Percentiles rank a stretch among this genome's conserved stretches.
phyloP scores from a whole-genome alignment of 148 eudicot genomes.

The Persicaria maculosa region DNA sequence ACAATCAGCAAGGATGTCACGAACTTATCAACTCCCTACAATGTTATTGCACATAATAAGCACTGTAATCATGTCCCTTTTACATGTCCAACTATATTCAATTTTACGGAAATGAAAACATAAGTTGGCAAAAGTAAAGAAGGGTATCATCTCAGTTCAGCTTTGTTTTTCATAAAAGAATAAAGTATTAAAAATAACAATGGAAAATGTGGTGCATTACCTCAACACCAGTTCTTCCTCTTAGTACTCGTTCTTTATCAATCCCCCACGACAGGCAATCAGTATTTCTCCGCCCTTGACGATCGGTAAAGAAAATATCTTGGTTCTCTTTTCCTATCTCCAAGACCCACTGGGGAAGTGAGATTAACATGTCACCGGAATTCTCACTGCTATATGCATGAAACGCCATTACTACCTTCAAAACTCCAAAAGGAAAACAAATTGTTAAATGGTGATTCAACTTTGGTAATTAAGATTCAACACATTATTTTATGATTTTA shows the following conservation, averaged over 20 bases:
- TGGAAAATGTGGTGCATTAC: constrained; percentile 18
- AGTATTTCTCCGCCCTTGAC: constrained; percentile 65
- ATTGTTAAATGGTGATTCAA: neutral
- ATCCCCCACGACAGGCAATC: constrained; percentile 64
- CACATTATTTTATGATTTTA: neutral
- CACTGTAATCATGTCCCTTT: neutral
- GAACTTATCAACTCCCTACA: neutral
- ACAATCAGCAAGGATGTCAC: neutral
- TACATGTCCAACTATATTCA: neutral
- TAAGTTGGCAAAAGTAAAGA: neutral
- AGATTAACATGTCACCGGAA: constrained; percentile 34
- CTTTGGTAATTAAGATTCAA: neutral
- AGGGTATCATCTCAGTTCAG: neutral
- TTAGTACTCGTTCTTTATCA: constrained; percentile 57
- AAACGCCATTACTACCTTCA: constrained; percentile 62
- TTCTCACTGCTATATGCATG: constrained; percentile 53
- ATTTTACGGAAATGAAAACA: neutral
- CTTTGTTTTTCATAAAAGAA: neutral
- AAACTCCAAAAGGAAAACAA: neutral
- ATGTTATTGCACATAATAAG: neutral
- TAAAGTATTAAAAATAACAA: neutral
- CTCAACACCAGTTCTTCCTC: constrained; percentile 70
- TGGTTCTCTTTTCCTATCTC: constrained; percentile 66
- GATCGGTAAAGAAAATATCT: constrained; percentile 67
- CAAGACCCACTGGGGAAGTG: constrained; percentile 72